Percentiles rank a stretch among this genome's conserved stretches.
phyloP scores from a whole-genome alignment of 208 protist genomes.

The Trypanosoma rangeli region DNA sequence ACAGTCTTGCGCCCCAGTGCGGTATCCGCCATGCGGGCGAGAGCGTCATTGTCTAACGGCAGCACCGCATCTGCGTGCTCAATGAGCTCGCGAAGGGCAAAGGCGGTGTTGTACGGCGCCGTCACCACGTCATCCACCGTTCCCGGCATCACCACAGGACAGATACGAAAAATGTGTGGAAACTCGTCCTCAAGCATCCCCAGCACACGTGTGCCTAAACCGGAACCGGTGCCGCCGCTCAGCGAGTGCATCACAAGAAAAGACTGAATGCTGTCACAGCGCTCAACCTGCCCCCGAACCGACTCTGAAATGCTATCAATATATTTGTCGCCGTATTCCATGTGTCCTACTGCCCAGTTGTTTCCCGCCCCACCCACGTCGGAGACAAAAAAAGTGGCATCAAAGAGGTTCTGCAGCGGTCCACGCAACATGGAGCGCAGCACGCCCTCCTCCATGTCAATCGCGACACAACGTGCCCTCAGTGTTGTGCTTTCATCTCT shows the following conservation, averaged over 20 bases:
- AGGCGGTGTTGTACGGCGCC: conserved; percentile 95
- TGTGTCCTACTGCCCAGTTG: conserved; percentile 94
- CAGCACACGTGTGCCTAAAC: conserved; percentile 92
- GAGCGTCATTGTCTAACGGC: conserved; percentile 93
- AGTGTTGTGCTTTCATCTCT: conserved; percentile 25
- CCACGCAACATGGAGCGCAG: conserved; percentile 79
- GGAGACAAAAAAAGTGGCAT: conserved; percentile 85
- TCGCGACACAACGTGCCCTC: conserved; percentile 92
- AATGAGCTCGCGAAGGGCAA: conserved; percentile 89
- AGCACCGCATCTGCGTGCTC: conserved; percentile 95
- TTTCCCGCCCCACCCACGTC: conserved; percentile 90
- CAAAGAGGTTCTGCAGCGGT: conserved; percentile 88
- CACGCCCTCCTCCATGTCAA: conserved; percentile 97
- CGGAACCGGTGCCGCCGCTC: conserved; percentile 96
- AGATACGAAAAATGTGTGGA: conserved; percentile 88
- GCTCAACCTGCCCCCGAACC: conserved; percentile 87
- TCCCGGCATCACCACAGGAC: conserved; percentile 90
- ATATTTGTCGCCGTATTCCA: conserved; percentile 92
- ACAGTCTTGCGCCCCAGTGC: conserved; percentile 26
- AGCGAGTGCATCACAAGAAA: conserved; percentile 96
- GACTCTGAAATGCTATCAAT: conserved; percentile 79
- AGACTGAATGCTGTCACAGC: conserved; percentile 95
- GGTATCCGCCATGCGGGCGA: conserved; percentile 83
- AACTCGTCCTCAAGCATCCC: conserved; percentile 94
- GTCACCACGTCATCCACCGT: conserved; percentile 95